phyloP scores from a whole-genome alignment of 306 rosid genomes.

The Luffa acutangula region DNA sequence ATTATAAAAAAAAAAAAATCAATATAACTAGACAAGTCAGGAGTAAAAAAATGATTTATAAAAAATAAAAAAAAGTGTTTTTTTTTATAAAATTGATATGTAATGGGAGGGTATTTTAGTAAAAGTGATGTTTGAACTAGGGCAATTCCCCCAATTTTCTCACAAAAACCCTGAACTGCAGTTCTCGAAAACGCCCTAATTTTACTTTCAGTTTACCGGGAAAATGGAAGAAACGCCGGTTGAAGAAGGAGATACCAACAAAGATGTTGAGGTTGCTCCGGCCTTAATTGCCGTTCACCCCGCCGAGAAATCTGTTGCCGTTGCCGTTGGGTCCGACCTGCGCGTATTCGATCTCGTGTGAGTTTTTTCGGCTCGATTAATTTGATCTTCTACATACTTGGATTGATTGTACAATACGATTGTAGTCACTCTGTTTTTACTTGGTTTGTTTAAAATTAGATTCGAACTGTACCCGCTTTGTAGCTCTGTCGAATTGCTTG shows the following conservation, averaged over 20 bases:
- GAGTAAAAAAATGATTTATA: too few relatives aligned
- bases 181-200: neutral
- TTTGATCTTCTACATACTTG: neutral
- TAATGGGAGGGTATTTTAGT: neutral
- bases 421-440: neutral
- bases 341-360: constrained; percentile 78
- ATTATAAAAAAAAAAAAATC: too few relatives aligned
- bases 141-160: neutral
- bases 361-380: neutral
- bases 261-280: constrained; percentile 62
- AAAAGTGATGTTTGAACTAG: neutral
- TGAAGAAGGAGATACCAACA: constrained; percentile 45
- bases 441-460: neutral
- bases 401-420: neutral
- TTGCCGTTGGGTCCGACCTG: constrained; percentile 71
- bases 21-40: too few relatives aligned
- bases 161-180: neutral
- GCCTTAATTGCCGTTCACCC: constrained; percentile 80
- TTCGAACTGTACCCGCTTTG: neutral
- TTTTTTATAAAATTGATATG: neutral
- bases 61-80: too few relatives aligned
- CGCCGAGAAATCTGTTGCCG: constrained; percentile 37
- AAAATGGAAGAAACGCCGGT: constrained; percentile 25
- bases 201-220: neutral
- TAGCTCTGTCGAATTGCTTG: neutral